Conservation (phyloP, 1,284 basidiomycete species). For the Rhodotorula sp. region DNA sequence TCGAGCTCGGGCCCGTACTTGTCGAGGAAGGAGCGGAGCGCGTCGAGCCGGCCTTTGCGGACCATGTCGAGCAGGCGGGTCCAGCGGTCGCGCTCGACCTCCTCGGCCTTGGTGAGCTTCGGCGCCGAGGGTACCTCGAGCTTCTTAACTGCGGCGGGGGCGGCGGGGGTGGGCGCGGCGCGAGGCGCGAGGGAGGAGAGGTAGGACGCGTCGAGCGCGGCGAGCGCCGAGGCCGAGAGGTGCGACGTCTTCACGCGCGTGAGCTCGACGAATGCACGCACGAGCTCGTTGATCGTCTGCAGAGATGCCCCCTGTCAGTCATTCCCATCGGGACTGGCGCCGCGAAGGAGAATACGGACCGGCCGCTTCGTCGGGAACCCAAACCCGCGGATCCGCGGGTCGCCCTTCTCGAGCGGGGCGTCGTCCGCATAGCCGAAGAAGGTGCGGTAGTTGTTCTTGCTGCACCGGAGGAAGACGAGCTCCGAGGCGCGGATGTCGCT, state of each 20-base stretch:
- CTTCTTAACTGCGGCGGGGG: conserved; percentile 41
- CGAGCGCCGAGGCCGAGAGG: conserved; percentile 79
- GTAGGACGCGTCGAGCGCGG: conserved; percentile 80
- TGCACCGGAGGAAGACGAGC: conserved; percentile 84
- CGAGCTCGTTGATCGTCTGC: conserved; percentile 86
- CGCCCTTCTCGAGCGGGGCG: conserved; percentile 64
- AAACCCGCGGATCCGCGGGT: conserved; percentile 79
- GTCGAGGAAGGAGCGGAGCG: conserved; percentile 76
- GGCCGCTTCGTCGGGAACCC: conserved; percentile 92
- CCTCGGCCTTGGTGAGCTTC: conserved; percentile 75
- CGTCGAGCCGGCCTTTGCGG: conserved; percentile 76
- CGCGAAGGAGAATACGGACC: conserved; percentile 57
- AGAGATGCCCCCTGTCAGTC: neutral
- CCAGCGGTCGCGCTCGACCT: conserved; percentile 73
- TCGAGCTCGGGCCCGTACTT: conserved; percentile 65
- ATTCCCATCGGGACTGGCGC: neutral
- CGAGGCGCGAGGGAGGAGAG: conserved; percentile 57
- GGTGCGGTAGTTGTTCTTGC: conserved; percentile 73
- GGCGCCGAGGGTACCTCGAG: conserved; percentile 58
- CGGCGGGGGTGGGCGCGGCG: neutral
- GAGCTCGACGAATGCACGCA: conserved; percentile 84
- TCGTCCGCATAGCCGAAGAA: conserved; percentile 80
- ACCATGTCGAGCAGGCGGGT: conserved; percentile 83
- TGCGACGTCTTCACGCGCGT: conserved; percentile 82
- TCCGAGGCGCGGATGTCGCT: conserved; percentile 80